Evolutionary conservation across 176 grass and related monocot genomes (phyloP).

Genomic region (Oropetium thomaeum): DNA sequence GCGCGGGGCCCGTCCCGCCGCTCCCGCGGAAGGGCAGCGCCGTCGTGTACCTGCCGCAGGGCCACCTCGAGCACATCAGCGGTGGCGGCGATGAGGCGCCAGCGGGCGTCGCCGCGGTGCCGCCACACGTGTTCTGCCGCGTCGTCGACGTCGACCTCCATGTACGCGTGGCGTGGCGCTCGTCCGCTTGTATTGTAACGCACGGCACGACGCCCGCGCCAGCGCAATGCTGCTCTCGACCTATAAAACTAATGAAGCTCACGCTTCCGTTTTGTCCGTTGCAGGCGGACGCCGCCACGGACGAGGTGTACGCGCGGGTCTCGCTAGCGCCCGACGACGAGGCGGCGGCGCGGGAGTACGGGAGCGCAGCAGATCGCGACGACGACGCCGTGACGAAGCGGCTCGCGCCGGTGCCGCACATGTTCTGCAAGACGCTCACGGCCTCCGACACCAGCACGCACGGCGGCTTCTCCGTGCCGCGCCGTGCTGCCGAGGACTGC

Average conservation of each 20-base stretch:
- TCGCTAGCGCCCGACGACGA: constrained; percentile 53
- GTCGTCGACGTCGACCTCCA: constrained; percentile 75
- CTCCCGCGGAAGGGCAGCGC: constrained; percentile 56
- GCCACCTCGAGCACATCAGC: constrained; percentile 63
- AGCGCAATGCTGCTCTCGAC: constrained; percentile 12
- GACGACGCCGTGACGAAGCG: constrained; percentile 38
- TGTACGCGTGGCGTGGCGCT: constrained; percentile 30
- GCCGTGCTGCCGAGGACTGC: constrained; percentile 94
- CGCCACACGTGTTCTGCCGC: constrained; percentile 73
- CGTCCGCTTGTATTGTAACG: background rate
- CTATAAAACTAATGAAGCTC: background rate
- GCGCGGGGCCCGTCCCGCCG: constrained; percentile 57
- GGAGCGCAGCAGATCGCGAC: constrained; percentile 33
- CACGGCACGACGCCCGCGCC: background rate
- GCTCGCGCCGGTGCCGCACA: constrained; percentile 60
- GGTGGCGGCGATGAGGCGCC: constrained; percentile 34
- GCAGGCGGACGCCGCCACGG: constrained; percentile 74
- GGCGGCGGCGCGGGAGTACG: constrained; percentile 34
- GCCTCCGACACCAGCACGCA: constrained; percentile 94
- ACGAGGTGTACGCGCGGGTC: constrained; percentile 88
- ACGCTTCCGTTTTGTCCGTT: constrained; percentile 4
- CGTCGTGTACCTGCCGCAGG: constrained; percentile 79
- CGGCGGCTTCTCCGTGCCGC: constrained; percentile 89
- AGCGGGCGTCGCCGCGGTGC: constrained; percentile 6
- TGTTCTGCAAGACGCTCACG: constrained; percentile 97